phyloP scores from a whole-genome alignment of 2,329 filamentous ascomycete species.

The Paramyrothecium sp. region DNA sequence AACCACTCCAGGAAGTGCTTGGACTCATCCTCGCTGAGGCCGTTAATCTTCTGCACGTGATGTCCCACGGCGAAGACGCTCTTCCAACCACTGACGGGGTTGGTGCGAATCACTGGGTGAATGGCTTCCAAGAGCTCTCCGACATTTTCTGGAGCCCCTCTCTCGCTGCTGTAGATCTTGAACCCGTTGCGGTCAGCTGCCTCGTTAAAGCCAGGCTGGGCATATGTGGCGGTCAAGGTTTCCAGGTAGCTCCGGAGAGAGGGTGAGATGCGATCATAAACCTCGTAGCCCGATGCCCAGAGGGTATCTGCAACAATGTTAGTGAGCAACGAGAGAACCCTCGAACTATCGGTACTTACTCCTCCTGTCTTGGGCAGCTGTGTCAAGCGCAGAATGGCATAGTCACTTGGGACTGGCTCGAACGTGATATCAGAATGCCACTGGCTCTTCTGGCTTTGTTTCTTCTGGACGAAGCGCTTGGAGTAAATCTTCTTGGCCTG shows the following conservation, averaged over 20 bases:
- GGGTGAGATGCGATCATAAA: constrained; percentile 51
- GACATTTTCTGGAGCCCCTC: constrained; percentile 54
- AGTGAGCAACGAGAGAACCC: background rate
- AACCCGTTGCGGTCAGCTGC: constrained; percentile 41
- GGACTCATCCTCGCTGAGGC: constrained; percentile 48
- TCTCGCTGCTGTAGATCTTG: constrained; percentile 32
- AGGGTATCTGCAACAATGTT: constrained; percentile 31
- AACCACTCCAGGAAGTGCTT: constrained; percentile 43
- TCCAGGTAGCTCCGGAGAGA: constrained; percentile 41
- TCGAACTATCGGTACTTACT: constrained; percentile 1
- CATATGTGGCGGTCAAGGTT: constrained; percentile 39
- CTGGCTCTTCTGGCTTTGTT: constrained; percentile 45
- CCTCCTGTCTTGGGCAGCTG: constrained; percentile 52
- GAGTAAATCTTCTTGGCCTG: constrained; percentile 36
- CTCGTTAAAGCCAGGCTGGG: constrained; percentile 43
- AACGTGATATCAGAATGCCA: constrained; percentile 33
- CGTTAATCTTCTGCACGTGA: constrained; percentile 51
- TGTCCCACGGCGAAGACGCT: constrained; percentile 45
- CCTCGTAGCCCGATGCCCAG: constrained; percentile 59
- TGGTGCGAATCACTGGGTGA: constrained; percentile 54
- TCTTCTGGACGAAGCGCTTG: constrained; percentile 51
- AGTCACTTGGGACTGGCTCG: constrained; percentile 55
- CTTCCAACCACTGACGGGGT: constrained; percentile 56
- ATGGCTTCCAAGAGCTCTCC: constrained; percentile 45
- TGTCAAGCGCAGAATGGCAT: constrained; percentile 52